These are phyloP conservation scores for Sporobolomyces pararoseus DNA, from an alignment of 768 basidiomycete species.

Conservation along the genomic window DNA sequence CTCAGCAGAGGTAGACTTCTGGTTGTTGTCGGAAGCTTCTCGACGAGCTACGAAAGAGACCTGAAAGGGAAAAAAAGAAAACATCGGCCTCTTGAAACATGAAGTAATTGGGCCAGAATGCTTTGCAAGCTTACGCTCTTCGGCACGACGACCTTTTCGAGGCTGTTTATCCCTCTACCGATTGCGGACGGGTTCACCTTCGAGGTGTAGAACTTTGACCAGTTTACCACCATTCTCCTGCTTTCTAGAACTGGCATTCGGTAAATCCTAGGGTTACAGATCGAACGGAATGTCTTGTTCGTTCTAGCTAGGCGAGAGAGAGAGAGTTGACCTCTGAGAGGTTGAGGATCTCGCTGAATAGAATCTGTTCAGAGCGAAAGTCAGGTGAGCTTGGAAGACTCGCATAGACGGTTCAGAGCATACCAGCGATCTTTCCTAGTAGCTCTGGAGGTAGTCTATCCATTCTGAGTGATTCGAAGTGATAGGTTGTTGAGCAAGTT, in stretches of 20 bases:
- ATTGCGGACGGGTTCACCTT: background rate
- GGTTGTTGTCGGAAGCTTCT: too few relatives aligned
- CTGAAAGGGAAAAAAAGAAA: too few relatives aligned
- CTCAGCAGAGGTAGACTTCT: too few relatives aligned
- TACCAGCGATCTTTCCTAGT: too few relatives aligned
- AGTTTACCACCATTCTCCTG: background rate
- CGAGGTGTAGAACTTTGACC: background rate
- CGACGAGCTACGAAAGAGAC: too few relatives aligned
- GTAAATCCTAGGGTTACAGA: background rate
- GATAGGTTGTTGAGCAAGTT: too few relatives aligned
- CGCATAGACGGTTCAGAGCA: too few relatives aligned
- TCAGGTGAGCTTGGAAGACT: too few relatives aligned
- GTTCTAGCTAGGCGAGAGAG: background rate
- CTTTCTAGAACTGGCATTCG: background rate
- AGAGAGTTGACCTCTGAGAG: background rate
- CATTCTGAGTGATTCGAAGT: too few relatives aligned
- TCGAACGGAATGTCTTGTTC: background rate
- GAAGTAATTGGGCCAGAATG: too few relatives aligned
- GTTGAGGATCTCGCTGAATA: background rate
- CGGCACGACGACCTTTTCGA: background rate
- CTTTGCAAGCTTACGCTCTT: background rate
- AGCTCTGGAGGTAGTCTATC: too few relatives aligned
- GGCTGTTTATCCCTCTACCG: background rate
- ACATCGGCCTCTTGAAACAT: background rate
- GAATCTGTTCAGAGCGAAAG: background rate